Conservation (phyloP, 2,329 filamentous ascomycete genomes). For the Calonectria pteridis region DNA sequence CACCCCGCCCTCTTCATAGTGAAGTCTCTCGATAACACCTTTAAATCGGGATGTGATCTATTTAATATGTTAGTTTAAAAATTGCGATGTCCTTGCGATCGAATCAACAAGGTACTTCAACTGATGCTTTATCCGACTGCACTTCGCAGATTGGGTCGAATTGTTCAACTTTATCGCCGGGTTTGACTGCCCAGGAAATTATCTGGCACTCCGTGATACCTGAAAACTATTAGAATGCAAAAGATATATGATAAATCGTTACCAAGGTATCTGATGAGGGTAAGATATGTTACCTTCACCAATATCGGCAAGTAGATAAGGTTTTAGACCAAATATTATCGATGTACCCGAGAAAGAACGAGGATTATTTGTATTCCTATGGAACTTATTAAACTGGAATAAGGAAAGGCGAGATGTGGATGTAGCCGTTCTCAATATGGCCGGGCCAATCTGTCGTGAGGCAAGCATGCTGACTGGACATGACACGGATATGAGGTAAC, state of each 20-base stretch:
- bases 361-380: background rate
- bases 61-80: background rate
- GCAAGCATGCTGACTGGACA: background rate
- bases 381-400: too few relatives aligned
- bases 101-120: slow-evolving; percentile 5
- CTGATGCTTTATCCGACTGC: slow-evolving; percentile 30
- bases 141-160: slow-evolving; percentile 32
- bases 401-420: background rate
- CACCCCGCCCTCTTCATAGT: slow-evolving; percentile 10
- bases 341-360: background rate
- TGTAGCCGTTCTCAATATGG: background rate
- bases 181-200: slow-evolving; percentile 22
- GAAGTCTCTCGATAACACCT: slow-evolving; percentile 11
- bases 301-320: slow-evolving; percentile 27
- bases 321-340: background rate
- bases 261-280: background rate
- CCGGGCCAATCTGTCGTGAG: background rate
- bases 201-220: slow-evolving; percentile 31
- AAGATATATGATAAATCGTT: background rate
- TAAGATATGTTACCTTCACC: slow-evolving; percentile 23
- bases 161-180: slow-evolving; percentile 17
- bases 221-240: background rate
- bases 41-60: slow-evolving; percentile 28
- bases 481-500: background rate
- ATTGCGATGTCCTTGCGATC: background rate